Base-by-base conservation (phyloP, 768 basidiomycete genomes). In the Hypholoma sublateritium region DNA sequence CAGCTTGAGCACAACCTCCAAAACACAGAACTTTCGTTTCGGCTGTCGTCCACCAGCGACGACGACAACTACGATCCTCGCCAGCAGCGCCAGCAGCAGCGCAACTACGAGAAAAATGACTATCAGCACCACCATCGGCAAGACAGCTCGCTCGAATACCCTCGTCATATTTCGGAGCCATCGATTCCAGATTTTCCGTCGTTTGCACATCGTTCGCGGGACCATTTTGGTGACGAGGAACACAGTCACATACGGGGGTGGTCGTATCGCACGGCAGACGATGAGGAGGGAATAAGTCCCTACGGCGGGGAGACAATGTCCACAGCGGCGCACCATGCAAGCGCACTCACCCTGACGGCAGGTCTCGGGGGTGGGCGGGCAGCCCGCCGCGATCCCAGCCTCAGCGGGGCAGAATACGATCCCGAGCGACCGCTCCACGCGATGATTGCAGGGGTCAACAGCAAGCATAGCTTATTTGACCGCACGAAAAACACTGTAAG, bases 261-360 rank as follows among this genome's bases (percentile, higher is more conserved):
- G 84, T 83, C 83, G 19, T 81, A 83, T 64, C 78, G 75, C 52
- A 78, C 75, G 13, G 75, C 70, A 61, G 82, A 80, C 57, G 84
- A 89, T 54, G 87, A 89, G 4, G 87, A 88, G 12, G 87, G 84
- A 17, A 72, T 87, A 32, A 77, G 81, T 60, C 87, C 88, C 0
- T 90, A 85, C 61, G 82, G 79, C 39, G 85, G 81, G 19, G 84
- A 86, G 56, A 90, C 89, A 0, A 70, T 92, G 57, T 94, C 91
- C 0, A 95, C 94, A 0, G 85, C 84, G 8, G 91, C 87, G 1
- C 95, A 97, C 70, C 95, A 97, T 71, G 93, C 92, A 22, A 92
- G 89, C 60, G 92, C 85, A 2, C 76, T 96, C 51, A 96, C 95
- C 0, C 79, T 97, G 16, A 89, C 82, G 51, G 91, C 93, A 3